phyloP scores from a whole-genome alignment of 768 basidiomycete species.

The Lyophyllum atratum region DNA sequence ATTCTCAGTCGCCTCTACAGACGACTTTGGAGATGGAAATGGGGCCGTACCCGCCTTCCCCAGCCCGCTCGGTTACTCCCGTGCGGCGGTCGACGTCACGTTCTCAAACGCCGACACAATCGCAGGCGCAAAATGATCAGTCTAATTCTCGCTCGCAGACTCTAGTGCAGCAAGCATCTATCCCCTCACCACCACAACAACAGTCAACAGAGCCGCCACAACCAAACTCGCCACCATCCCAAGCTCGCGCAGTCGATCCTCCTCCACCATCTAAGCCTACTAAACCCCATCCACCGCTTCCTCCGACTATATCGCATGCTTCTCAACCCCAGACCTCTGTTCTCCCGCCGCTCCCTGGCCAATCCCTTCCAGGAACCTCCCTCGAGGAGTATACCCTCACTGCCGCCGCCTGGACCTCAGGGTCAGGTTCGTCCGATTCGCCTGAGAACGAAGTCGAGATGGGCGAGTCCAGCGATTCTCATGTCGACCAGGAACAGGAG shows the following conservation, averaged over 20 bases:
- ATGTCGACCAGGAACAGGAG: background rate
- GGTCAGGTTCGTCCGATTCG: background rate
- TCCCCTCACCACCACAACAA: background rate
- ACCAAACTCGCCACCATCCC: background rate
- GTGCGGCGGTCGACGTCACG: background rate
- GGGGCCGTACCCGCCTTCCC: background rate
- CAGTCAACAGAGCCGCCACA: background rate
- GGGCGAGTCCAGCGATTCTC: background rate
- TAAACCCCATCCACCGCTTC: background rate
- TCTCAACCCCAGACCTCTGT: background rate
- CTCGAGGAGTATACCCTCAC: constrained; percentile 9
- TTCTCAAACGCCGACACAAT: background rate
- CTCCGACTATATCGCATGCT: background rate
- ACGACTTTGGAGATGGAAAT: background rate
- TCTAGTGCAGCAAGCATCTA: background rate
- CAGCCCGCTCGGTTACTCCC: background rate
- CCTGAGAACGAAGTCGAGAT: background rate
- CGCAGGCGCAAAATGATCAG: background rate
- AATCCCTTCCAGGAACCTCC: background rate
- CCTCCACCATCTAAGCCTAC: background rate
- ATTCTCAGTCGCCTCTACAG: background rate
- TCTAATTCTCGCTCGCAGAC: background rate
- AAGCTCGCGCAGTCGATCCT: background rate
- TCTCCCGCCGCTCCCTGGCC: constrained; percentile 10
- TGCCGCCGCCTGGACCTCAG: constrained; percentile 9